phyloP scores from a whole-genome alignment of 2,329 filamentous ascomycete genomes.

The Arthrocladium fulminans region DNA sequence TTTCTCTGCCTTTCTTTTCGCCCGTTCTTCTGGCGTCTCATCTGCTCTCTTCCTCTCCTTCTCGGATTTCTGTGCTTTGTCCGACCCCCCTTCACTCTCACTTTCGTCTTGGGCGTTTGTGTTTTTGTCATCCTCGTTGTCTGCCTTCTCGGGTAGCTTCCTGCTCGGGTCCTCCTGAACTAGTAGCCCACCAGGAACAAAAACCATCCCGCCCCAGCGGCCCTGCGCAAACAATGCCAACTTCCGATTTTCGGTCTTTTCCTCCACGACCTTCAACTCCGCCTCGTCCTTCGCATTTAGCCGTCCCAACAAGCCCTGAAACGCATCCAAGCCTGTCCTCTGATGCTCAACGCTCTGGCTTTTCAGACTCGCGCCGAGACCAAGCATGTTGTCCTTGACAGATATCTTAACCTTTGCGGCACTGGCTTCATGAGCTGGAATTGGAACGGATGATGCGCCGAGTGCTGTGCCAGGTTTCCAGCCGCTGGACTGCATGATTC shows the following conservation, averaged over 20 bases:
- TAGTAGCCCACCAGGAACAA: conserved; percentile 74
- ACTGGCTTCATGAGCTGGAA: conserved; percentile 2
- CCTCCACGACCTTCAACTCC: conserved; percentile 61
- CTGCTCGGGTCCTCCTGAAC: conserved; percentile 46
- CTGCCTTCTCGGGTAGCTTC: conserved; percentile 29
- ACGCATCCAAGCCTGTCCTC: conserved; percentile 75
- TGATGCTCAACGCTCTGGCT: conserved; percentile 57
- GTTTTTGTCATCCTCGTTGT: conserved; percentile 46
- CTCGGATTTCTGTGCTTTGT: conserved; percentile 24
- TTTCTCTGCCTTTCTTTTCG: conserved; percentile 23
- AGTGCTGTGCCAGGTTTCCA: conserved; percentile 82
- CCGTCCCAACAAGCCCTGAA: conserved; percentile 76
- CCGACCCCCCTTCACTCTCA: conserved; percentile 20
- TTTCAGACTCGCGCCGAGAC: conserved; percentile 66
- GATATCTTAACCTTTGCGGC: conserved; percentile 18
- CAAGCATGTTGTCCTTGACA: conserved; percentile 83
- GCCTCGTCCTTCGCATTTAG: conserved; percentile 78
- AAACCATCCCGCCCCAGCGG: conserved; percentile 72
- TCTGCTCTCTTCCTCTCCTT: conserved; percentile 12
- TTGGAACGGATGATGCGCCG: conserved; percentile 44
- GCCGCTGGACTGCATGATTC: conserved; percentile 77
- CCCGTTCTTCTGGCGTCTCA: conserved; percentile 13
- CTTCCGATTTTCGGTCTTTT: conserved; percentile 59
- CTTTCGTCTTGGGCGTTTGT: conserved; percentile 16
- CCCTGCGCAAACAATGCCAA: conserved; percentile 63